These are phyloP conservation scores for Zygoascus bituminiphila DNA, from an alignment of 805 yeast species.

Conservation along the genomic window DNA sequence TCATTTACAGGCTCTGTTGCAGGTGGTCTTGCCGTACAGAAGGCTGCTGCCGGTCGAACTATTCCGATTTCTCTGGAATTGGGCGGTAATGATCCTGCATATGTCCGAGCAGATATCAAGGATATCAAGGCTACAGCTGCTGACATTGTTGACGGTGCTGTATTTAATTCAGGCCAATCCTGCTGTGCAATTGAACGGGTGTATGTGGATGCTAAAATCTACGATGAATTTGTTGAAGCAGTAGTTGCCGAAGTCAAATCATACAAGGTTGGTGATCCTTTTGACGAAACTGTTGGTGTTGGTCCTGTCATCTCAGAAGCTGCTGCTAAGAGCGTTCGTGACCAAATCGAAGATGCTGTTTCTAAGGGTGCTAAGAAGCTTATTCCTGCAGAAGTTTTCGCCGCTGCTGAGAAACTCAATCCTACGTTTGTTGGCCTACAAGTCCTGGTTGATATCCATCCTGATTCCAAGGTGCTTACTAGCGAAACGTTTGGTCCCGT, in stretches of 20 bases:
- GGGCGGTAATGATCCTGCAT: conserved; percentile 88
- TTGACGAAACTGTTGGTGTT: conserved; percentile 58
- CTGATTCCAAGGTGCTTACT: conserved; percentile 54
- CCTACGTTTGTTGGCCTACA: conserved; percentile 71
- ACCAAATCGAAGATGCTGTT: conserved; percentile 41
- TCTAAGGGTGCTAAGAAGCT: conserved; percentile 45
- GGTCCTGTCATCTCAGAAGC: conserved; percentile 51
- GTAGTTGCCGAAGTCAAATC: conserved; percentile 41
- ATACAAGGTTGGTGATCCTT: conserved; percentile 73
- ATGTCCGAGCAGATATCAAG: conserved; percentile 69
- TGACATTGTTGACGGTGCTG: conserved; percentile 64
- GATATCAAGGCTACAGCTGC: conserved; percentile 57
- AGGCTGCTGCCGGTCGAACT: conserved; percentile 64
- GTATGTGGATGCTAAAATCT: conserved; percentile 66
- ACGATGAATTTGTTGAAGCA: conserved; percentile 55
- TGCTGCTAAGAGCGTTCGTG: conserved; percentile 41
- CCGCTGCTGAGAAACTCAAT: conserved; percentile 68
- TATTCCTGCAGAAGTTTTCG: conserved; percentile 45
- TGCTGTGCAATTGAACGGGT: conserved; percentile 91
- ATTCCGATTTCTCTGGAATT: conserved; percentile 79
- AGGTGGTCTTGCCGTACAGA: conserved; percentile 59
- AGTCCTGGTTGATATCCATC: conserved; percentile 66
- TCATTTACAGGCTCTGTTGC: conserved; percentile 89
- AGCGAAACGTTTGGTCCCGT: conserved; percentile 92
- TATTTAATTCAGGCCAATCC: conserved; percentile 86